phyloP scores from a whole-genome alignment of 2,329 filamentous ascomycete species.

The Monilinia vaccinii-corymbosi region DNA sequence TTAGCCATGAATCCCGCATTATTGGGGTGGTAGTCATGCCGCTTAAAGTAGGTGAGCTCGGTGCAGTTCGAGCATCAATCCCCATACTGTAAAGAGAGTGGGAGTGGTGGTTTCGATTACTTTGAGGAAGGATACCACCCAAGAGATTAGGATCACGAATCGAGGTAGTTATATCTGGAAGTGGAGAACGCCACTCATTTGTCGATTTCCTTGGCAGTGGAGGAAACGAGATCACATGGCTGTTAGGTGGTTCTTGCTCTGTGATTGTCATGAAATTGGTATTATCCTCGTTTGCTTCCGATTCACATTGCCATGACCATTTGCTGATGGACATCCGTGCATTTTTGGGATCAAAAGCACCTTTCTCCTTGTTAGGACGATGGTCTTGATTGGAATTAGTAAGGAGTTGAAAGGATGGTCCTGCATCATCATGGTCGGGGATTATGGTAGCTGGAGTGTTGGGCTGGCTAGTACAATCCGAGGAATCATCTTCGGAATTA shows the following conservation, averaged over 20 bases:
- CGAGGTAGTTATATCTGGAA: slow-evolving; percentile 18
- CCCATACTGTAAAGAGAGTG: slow-evolving; percentile 19
- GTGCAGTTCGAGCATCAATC: slow-evolving; percentile 14
- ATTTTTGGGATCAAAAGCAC: slow-evolving; percentile 19
- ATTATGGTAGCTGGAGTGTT: background rate
- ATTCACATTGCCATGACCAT: slow-evolving; percentile 16
- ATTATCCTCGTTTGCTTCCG: slow-evolving; percentile 8
- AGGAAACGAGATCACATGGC: slow-evolving; percentile 22
- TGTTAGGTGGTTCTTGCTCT: slow-evolving; percentile 12
- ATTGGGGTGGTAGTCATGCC: background rate
- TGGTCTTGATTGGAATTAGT: background rate
- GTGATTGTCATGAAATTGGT: background rate
- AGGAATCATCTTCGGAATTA: background rate
- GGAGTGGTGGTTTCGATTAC: background rate
- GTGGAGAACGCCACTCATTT: slow-evolving; percentile 23
- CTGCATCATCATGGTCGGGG: background rate
- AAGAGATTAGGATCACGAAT: background rate
- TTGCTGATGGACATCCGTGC: slow-evolving; percentile 19
- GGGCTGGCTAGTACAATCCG: background rate
- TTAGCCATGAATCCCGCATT: background rate
- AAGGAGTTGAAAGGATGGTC: background rate
- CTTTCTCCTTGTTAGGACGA: slow-evolving; percentile 4
- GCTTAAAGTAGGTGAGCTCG: background rate
- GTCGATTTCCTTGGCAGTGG: slow-evolving; percentile 22
- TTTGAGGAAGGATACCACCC: background rate